Conservation (phyloP, 768 basidiomycete genomes). For the Leccinum fibrillosum region DNA sequence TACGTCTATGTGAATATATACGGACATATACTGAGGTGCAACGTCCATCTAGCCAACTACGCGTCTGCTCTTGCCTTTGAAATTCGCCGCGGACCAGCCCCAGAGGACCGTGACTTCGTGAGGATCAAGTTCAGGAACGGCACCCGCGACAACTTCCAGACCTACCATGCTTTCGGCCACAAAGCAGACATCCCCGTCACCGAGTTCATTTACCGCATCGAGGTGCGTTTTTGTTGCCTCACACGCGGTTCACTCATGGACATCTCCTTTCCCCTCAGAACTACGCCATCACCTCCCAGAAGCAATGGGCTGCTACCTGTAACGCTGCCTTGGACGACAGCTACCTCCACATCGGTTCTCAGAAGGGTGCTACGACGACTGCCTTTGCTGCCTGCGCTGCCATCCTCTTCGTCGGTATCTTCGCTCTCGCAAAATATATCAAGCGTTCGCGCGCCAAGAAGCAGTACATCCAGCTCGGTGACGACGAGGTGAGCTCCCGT, state of each 20-base stretch:
- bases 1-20: constrained; percentile 36
- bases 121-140: constrained; percentile 87
- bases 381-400: constrained; percentile 35
- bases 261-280: constrained; percentile 27
- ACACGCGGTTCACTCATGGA: constrained; percentile 1
- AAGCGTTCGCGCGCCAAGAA: constrained; percentile 33
- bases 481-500: constrained; percentile 34
- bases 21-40: constrained; percentile 9
- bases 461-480: constrained; percentile 34
- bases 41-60: constrained; percentile 54
- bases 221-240: constrained; percentile 42
- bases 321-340: constrained; percentile 30
- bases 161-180: constrained; percentile 73
- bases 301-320: constrained; percentile 44
- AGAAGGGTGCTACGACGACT: constrained; percentile 31
- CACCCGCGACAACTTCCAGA: constrained; percentile 57
- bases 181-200: constrained; percentile 75
- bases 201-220: constrained; percentile 79
- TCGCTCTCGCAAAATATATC: constrained; percentile 34
- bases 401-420: constrained; percentile 32
- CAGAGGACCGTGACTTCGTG: constrained; percentile 76
- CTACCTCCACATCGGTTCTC: constrained; percentile 30
- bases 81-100: constrained; percentile 70
- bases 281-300: constrained; percentile 43
- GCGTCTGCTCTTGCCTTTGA: constrained; percentile 75